Conservation (phyloP, 768 basidiomycete species). For the Agrocybe praecox region DNA sequence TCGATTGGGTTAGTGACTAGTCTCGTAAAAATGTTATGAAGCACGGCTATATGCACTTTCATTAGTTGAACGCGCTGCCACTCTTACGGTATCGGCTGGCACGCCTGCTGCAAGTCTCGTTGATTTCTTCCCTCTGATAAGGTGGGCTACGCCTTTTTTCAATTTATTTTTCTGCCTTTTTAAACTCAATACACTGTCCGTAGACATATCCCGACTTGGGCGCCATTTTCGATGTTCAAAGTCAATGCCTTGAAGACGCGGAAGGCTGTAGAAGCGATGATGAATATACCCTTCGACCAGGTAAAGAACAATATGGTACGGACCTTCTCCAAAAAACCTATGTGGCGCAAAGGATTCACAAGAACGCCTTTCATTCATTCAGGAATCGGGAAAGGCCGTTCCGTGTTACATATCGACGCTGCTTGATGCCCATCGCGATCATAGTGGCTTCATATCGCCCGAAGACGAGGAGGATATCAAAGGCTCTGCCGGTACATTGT, state of each 20-base stretch:
- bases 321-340: slow-evolving; percentile 3
- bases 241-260: slow-evolving; percentile 42
- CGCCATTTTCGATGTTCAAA: slow-evolving; percentile 49
- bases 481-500: slow-evolving; percentile 56
- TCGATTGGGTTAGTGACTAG: slow-evolving; percentile 34
- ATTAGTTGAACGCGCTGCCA: slow-evolving; percentile 46
- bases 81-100: slow-evolving; percentile 46
- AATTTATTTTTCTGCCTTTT: not conserved
- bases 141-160: slow-evolving; percentile 22
- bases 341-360: slow-evolving; percentile 19
- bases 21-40: not conserved
- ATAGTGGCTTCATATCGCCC: slow-evolving; percentile 32
- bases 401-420: slow-evolving; percentile 49
- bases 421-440: slow-evolving; percentile 39
- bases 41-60: slow-evolving; percentile 5
- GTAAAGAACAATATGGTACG: slow-evolving; percentile 52
- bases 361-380: not conserved
- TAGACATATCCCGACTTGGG: slow-evolving; percentile 53
- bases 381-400: slow-evolving; percentile 44
- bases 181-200: not conserved
- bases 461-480: slow-evolving; percentile 57
- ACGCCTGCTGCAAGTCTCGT: slow-evolving; percentile 49
- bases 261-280: slow-evolving; percentile 48
- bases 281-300: slow-evolving; percentile 51
- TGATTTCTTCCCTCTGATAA: slow-evolving; percentile 50